phyloP scores from a whole-genome alignment of 345 rosid genomes.

The Populus deltoides region DNA sequence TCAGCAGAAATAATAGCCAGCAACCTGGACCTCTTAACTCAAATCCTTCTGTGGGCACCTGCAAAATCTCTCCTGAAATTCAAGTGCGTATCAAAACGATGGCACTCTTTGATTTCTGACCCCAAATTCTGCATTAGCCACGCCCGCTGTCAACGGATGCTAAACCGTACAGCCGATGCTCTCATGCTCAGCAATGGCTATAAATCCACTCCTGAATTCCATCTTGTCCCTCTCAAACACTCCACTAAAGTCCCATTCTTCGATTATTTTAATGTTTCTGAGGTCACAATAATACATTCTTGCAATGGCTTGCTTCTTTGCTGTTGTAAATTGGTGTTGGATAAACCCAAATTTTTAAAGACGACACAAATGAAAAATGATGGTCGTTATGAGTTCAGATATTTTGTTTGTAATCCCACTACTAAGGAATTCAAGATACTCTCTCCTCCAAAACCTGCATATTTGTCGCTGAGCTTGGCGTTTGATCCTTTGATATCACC shows the following conservation, averaged over 20 bases:
- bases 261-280: conserved; percentile 13
- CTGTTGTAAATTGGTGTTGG: neutral
- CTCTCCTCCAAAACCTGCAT: neutral
- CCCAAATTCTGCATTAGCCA: neutral
- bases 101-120: neutral
- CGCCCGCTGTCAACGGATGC: neutral
- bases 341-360: too few species aligned
- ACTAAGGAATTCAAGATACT: neutral
- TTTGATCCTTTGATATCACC: neutral
- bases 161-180: neutral
- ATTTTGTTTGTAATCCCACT: neutral
- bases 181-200: conserved; percentile 7
- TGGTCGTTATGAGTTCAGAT: neutral
- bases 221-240: conserved; percentile 1
- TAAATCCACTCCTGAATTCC: neutral
- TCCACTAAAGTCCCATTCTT: neutral
- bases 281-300: conserved; percentile 9
- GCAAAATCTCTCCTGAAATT: neutral
- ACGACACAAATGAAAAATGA: too few species aligned
- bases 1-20: neutral
- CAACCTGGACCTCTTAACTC: neutral
- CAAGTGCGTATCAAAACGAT: neutral
- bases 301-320: neutral
- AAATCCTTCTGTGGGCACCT: neutral
- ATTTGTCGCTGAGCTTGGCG: neutral